These are phyloP conservation scores for Tilletia setariae DNA, from an alignment of 1,284 basidiomycete genomes.

Conservation along the genomic window DNA sequence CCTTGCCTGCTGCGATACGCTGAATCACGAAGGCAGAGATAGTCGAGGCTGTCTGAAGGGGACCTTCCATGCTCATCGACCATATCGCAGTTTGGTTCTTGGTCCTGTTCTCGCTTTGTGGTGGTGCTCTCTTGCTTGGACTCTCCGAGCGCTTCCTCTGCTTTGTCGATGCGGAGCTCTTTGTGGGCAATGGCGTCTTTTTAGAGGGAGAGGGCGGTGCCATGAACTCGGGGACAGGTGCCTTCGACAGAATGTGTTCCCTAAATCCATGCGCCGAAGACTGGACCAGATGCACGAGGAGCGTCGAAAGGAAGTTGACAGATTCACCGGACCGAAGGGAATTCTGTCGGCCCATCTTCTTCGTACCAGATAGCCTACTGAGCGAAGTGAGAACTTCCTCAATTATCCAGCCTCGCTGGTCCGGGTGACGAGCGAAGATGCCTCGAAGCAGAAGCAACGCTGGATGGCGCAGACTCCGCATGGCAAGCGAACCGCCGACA, in stretches of 20 bases:
- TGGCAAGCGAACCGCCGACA: slow-evolving; percentile 54
- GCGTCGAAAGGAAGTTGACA: slow-evolving; percentile 85
- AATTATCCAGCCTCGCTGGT: slow-evolving; percentile 90
- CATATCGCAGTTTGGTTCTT: not conserved
- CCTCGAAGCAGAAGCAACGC: slow-evolving; percentile 71
- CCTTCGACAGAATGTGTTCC: slow-evolving; percentile 1
- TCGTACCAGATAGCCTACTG: slow-evolving; percentile 82
- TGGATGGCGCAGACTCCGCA: slow-evolving; percentile 76
- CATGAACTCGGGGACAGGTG: not conserved
- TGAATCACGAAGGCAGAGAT: not conserved
- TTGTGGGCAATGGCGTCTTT: not conserved
- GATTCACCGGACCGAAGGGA: slow-evolving; percentile 62
- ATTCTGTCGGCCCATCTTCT: slow-evolving; percentile 74
- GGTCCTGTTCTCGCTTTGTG: not conserved
- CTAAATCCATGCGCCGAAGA: slow-evolving; percentile 61
- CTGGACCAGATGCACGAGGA: slow-evolving; percentile 91
- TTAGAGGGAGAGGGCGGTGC: not conserved
- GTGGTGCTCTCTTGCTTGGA: not conserved
- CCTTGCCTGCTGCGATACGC: slow-evolving; percentile 24
- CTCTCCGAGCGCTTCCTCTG: not conserved
- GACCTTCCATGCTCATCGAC: slow-evolving; percentile 13
- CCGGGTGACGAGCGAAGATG: slow-evolving; percentile 84
- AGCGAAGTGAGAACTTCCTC: slow-evolving; percentile 87
- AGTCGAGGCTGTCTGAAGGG: not conserved
- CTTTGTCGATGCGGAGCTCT: not conserved